phyloP scores from a whole-genome alignment of 176 grass and related monocot genomes.

The Ensete glaucum region DNA sequence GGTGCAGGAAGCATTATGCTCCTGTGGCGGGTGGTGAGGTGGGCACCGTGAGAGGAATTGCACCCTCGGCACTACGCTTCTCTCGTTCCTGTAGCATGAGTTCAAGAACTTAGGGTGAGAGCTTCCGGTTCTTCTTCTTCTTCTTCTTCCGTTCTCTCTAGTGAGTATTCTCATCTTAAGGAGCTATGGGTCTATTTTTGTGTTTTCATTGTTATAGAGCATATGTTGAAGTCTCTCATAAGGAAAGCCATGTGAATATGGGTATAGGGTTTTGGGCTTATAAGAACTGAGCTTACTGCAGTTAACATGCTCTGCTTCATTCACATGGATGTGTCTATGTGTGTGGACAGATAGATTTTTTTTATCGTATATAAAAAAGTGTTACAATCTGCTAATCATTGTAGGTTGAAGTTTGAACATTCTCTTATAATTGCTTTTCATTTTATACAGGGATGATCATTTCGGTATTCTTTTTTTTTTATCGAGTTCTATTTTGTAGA shows the following conservation, averaged over 20 bases:
- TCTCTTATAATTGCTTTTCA: too few relatives aligned
- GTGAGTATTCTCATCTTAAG: conserved; percentile 27
- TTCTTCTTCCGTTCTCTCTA: conserved; percentile 23
- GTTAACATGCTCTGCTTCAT: not conserved
- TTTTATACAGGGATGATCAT: too few relatives aligned
- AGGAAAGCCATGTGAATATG: conserved; percentile 62
- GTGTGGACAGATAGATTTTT: not conserved
- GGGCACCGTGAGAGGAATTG: conserved; percentile 27
- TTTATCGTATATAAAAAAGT: not conserved
- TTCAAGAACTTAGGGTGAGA: conserved; percentile 52
- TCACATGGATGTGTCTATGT: not conserved
- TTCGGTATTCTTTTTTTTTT: too few relatives aligned
- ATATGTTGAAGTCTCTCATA: conserved; percentile 32
- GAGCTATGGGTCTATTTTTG: conserved; percentile 27
- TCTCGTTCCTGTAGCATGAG: conserved; percentile 78
- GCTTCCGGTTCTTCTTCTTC: conserved; percentile 11
- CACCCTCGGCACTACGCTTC: conserved; percentile 27
- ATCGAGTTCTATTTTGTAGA: too few relatives aligned
- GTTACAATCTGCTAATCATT: not conserved
- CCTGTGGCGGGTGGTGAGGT: conserved; percentile 26
- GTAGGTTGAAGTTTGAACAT: too few relatives aligned
- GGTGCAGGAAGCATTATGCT: conserved; percentile 85
- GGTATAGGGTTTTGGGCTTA: conserved; percentile 34
- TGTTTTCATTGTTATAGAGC: conserved; percentile 17
- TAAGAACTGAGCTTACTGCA: not conserved